These are phyloP conservation scores for Capronia coronata DNA, from an alignment of 2,329 filamentous ascomycete species.

Conservation along the genomic window DNA sequence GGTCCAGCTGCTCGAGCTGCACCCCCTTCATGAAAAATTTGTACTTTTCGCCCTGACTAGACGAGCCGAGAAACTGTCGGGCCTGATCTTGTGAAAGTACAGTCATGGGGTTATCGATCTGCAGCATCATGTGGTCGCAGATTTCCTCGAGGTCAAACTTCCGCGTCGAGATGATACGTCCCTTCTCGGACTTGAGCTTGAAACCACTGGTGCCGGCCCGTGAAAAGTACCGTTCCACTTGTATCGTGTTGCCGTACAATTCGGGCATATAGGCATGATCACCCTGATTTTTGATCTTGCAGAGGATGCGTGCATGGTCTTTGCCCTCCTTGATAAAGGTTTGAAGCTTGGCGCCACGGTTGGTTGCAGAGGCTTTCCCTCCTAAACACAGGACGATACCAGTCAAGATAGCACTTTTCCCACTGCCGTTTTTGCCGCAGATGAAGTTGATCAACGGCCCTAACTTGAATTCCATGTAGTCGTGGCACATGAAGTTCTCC, in stretches of 20 bases:
- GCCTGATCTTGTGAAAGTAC: constrained; percentile 93
- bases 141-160: constrained; percentile 87
- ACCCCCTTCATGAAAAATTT: constrained; percentile 94
- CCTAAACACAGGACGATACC: constrained; percentile 92
- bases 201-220: constrained; percentile 60
- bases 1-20: constrained; percentile 83
- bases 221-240: constrained; percentile 84
- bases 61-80: constrained; percentile 82
- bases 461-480: constrained; percentile 71
- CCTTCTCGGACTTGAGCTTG: constrained; percentile 71
- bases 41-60: constrained; percentile 79
- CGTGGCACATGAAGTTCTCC: constrained; percentile 95
- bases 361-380: constrained; percentile 86
- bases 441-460: constrained; percentile 97
- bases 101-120: constrained; percentile 95
- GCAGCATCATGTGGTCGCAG: constrained; percentile 83
- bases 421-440: constrained; percentile 93
- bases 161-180: constrained; percentile 66
- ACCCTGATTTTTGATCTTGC: constrained; percentile 87
- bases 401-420: constrained; percentile 92
- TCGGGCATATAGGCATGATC: constrained; percentile 76
- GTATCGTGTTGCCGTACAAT: constrained; percentile 75
- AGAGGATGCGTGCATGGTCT: constrained; percentile 65
- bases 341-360: constrained; percentile 82
- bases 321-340: constrained; percentile 84